A percentile compares a stretch with the other conserved stretches of the same genome.
These are phyloP conservation scores for Nadsonia fulvescens DNA, from an alignment of 805 yeast genomes.

Conservation along the genomic window DNA sequence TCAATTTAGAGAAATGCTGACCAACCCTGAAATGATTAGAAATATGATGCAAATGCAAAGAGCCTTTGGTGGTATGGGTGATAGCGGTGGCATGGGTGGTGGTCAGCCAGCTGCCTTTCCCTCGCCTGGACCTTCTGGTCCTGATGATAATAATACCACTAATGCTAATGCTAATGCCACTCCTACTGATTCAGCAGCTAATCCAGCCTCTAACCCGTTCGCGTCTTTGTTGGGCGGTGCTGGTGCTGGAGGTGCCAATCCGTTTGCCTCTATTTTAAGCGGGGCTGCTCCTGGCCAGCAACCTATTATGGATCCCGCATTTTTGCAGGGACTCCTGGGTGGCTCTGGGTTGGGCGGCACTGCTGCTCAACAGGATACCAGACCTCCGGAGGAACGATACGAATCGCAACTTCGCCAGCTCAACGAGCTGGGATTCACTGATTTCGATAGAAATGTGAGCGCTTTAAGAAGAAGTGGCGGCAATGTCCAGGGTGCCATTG, in stretches of 20 bases:
- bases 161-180: slow-evolving; percentile 10
- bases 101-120: slow-evolving; percentile 15
- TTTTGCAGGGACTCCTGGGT: slow-evolving; percentile 30
- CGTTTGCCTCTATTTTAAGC: too few relatives aligned
- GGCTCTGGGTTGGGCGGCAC: slow-evolving; percentile 19
- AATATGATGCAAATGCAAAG: slow-evolving; percentile 63
- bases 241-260: slow-evolving; percentile 3
- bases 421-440: slow-evolving; percentile 76
- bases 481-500: slow-evolving; percentile 91
- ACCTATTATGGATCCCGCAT: slow-evolving; percentile 31
- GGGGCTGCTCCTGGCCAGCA: slow-evolving; percentile 6
- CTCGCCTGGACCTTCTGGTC: slow-evolving; percentile 17
- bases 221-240: slow-evolving; percentile 7
- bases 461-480: slow-evolving; percentile 95
- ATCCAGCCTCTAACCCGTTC: slow-evolving; percentile 5
- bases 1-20: slow-evolving; percentile 55
- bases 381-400: slow-evolving; percentile 70
- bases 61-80: slow-evolving; percentile 20
- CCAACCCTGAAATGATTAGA: slow-evolving; percentile 75
- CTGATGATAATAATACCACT: slow-evolving; percentile 8
- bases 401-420: slow-evolving; percentile 55
- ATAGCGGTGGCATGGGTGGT: slow-evolving; percentile 24
- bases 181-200: slow-evolving; percentile 8
- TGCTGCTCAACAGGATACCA: slow-evolving; percentile 32
- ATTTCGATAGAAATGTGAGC: slow-evolving; percentile 77